These are phyloP conservation scores for Termitomyces sp. DNA, from an alignment of 768 basidiomycete species.

Conservation along the genomic window DNA sequence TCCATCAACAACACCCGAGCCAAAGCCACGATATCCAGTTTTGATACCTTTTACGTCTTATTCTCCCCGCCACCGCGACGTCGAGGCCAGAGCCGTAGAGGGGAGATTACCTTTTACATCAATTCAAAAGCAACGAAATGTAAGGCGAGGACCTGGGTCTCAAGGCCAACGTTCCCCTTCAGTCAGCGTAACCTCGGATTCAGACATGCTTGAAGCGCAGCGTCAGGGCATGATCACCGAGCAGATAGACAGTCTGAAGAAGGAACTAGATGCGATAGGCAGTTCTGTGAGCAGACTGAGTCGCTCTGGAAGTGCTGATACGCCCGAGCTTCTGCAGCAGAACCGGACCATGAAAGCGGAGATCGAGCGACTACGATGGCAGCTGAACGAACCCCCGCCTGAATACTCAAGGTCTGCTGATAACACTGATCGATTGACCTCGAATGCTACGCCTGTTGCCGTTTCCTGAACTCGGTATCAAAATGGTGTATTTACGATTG, in stretches of 20 bases:
- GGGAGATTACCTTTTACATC: not conserved
- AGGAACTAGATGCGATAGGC: not conserved
- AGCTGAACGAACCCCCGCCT: slow-evolving; percentile 13
- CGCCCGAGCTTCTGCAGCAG: not conserved
- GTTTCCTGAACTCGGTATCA: not conserved
- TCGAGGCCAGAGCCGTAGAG: not conserved
- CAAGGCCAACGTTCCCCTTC: not conserved
- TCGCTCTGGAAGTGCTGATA: not conserved
- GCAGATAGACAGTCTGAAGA: not conserved
- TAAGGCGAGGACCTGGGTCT: not conserved
- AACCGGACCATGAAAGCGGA: slow-evolving; percentile 10
- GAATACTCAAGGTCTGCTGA: slow-evolving; percentile 6
- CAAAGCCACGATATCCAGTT: not conserved
- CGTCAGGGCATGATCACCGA: not conserved
- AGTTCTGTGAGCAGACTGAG: not conserved
- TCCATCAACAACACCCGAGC: not conserved
- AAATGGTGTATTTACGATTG: not conserved
- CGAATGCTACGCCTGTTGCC: not conserved
- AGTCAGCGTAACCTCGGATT: not conserved
- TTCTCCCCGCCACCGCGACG: not conserved
- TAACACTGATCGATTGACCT: not conserved
- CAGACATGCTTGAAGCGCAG: not conserved
- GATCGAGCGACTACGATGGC: slow-evolving; percentile 8
- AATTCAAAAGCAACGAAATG: not conserved
- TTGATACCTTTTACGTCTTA: not conserved